Evolutionary conservation across 345 rosid genomes (phyloP).

Genomic region (Clausena lansium): DNA sequence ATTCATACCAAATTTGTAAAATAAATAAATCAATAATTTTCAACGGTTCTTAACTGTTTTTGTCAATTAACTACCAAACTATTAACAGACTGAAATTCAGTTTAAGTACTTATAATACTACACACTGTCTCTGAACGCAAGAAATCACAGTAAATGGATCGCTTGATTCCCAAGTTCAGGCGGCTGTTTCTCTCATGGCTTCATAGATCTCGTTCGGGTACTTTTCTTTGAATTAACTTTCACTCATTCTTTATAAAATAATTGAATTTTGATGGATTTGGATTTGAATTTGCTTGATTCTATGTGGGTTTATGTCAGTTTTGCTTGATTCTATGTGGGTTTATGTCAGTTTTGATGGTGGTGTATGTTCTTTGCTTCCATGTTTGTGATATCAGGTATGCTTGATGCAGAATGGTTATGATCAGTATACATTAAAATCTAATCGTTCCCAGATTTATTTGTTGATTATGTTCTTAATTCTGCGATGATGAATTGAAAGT

Average conservation of each 20-base stretch:
- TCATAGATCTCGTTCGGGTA: slow-evolving; percentile 76
- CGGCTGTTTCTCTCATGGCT: slow-evolving; percentile 61
- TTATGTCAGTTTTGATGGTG: not conserved
- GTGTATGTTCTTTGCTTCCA: not conserved
- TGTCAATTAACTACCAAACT: not conserved
- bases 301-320: not conserved
- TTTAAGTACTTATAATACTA: not conserved
- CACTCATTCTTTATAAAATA: not conserved
- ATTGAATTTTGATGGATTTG: slow-evolving; percentile 2
- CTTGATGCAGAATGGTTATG: not conserved
- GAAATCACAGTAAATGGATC: slow-evolving; percentile 30
- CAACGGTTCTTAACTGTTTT: slow-evolving; percentile 3
- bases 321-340: too few relatives aligned
- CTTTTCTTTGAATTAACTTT: not conserved
- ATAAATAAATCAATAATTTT: not conserved
- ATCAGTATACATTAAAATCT: not conserved
- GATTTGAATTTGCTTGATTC: slow-evolving; percentile 10
- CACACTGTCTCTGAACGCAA: not conserved
- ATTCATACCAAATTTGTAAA: not conserved
- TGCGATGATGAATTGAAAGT: not conserved
- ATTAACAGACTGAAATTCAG: not conserved
- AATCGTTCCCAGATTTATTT: not conserved
- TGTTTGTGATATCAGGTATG: not conserved
- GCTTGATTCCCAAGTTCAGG: slow-evolving; percentile 56
- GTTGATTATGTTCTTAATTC: not conserved